These are phyloP conservation scores for Aspergillus cejpii DNA, from an alignment of 2,329 filamentous ascomycete species.

Conservation along the genomic window DNA sequence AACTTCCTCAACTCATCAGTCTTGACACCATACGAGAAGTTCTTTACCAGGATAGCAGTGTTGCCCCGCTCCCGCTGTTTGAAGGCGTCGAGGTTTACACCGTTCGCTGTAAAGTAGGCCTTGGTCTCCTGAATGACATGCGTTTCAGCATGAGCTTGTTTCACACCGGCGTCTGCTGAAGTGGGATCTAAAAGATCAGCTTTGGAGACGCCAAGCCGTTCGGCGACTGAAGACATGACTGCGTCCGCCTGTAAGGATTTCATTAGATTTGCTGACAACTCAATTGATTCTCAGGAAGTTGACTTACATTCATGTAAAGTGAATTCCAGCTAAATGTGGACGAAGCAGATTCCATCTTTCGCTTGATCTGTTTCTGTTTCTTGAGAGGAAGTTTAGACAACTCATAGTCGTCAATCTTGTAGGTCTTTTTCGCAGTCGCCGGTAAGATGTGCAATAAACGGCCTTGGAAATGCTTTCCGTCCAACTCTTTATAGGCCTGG, in stretches of 20 bases:
- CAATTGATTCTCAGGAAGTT: neutral
- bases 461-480: slow-evolving; percentile 85
- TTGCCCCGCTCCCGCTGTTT: slow-evolving; percentile 79
- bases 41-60: slow-evolving; percentile 84
- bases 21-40: slow-evolving; percentile 79
- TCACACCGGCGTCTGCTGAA: slow-evolving; percentile 86
- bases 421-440: slow-evolving; percentile 71
- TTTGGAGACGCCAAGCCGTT: slow-evolving; percentile 81
- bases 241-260: slow-evolving; percentile 55
- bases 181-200: slow-evolving; percentile 91
- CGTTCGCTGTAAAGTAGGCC: slow-evolving; percentile 77
- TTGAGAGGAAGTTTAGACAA: slow-evolving; percentile 89
- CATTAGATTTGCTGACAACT: slow-evolving; percentile 16
- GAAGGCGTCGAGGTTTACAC: slow-evolving; percentile 87
- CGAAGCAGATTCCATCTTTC: slow-evolving; percentile 70
- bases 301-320: slow-evolving; percentile 85
- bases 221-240: slow-evolving; percentile 81
- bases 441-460: slow-evolving; percentile 86
- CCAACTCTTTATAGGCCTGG: slow-evolving; percentile 69
- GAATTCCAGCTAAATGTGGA: slow-evolving; percentile 95
- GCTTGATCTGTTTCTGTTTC: slow-evolving; percentile 85
- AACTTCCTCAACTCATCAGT: slow-evolving; percentile 69
- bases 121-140: slow-evolving; percentile 95
- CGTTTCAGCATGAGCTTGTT: slow-evolving; percentile 94
- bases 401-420: slow-evolving; percentile 77